Evolutionary conservation across 345 rosid genomes (phyloP), one percentile per base, ranked within the genome.

Genomic region (Capsella bursapastoris): DNA sequence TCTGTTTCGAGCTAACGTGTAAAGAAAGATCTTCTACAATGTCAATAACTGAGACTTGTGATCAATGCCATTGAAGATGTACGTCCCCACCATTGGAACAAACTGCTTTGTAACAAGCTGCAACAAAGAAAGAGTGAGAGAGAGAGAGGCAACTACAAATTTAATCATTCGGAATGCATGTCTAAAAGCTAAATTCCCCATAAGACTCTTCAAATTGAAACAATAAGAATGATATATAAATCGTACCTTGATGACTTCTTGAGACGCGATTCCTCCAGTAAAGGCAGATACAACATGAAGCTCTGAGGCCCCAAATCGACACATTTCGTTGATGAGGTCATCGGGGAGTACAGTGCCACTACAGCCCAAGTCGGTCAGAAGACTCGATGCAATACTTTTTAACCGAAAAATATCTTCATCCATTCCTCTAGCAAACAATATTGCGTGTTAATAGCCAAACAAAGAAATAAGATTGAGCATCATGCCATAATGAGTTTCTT

Each of bases 221-320:
- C 45, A 28, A 44, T 11, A 71, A 49, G 53, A 31, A 67, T 34
- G 18, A 41, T 47, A 29, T 70, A 67, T 22, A 44, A 41, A 78
- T 13, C 43, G 14, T 51, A 94, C 97, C 97, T 92, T 92, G 74
- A 95, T 95, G 72, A 82, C 94, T 87, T 95, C 98, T 78, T 95
- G 98, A 1, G 99, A 89, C 4, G 98, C 91, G 31, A 92, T 81
- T 79, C 99, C 99, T 68, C 99, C 99, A 15, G 92, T 72, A 58
- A 95, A 83, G 25, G 99, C 97, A 74, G 97, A 90, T 31, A 95
- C 97, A 0, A 92, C 90, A 77, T 95, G 99, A 55, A 95, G 97
- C 84, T 95, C 97, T 3, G 99, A 86, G 78, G 96, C 97, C 62
- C 98, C 99, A 79, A 90, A 92, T 48, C 96, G 90, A 69, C 98